Evolutionary conservation across 2,329 filamentous ascomycete species (phyloP).

Genomic region (Zalaria sp.): DNA sequence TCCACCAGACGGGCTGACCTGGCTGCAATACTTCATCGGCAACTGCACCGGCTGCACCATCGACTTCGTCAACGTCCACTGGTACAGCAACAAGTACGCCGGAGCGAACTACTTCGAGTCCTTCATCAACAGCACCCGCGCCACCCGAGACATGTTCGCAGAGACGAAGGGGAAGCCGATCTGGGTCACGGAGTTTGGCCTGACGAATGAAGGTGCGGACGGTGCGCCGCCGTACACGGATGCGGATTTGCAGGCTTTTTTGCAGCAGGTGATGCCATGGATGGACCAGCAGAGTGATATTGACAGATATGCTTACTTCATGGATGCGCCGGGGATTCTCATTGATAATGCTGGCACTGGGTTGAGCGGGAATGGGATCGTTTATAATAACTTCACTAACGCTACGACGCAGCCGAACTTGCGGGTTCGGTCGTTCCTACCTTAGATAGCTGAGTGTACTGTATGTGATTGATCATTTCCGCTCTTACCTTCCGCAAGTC

Average conservation of each 20-base stretch:
- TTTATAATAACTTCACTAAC: slow-evolving; percentile 11
- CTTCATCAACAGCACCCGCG: slow-evolving; percentile 23
- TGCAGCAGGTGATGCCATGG: slow-evolving; percentile 29
- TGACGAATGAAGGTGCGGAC: slow-evolving; percentile 11
- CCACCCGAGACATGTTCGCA: neutral
- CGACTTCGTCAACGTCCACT: slow-evolving; percentile 49
- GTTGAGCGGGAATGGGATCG: slow-evolving; percentile 10
- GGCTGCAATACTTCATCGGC: slow-evolving; percentile 37
- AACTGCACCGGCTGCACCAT: slow-evolving; percentile 39
- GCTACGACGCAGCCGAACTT: slow-evolving; percentile 1
- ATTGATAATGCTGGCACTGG: slow-evolving; percentile 10
- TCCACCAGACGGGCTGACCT: slow-evolving; percentile 33
- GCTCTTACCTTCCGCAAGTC: no score
- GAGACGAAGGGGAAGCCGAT: slow-evolving; percentile 8
- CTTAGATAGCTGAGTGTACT: no score
- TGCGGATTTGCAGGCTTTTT: slow-evolving; percentile 28
- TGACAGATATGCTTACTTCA: slow-evolving; percentile 23
- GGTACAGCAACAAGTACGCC: slow-evolving; percentile 33
- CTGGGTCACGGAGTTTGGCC: slow-evolving; percentile 46
- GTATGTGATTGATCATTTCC: no score
- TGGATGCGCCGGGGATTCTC: slow-evolving; percentile 15
- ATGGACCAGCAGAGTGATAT: slow-evolving; percentile 23
- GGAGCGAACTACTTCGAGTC: slow-evolving; percentile 21
- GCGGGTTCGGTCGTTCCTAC: no score
- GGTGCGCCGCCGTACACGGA: slow-evolving; percentile 13